Base-by-base conservation (phyloP, 2,329 filamentous ascomycete species). In the Trichoderma cornu-damae region DNA sequence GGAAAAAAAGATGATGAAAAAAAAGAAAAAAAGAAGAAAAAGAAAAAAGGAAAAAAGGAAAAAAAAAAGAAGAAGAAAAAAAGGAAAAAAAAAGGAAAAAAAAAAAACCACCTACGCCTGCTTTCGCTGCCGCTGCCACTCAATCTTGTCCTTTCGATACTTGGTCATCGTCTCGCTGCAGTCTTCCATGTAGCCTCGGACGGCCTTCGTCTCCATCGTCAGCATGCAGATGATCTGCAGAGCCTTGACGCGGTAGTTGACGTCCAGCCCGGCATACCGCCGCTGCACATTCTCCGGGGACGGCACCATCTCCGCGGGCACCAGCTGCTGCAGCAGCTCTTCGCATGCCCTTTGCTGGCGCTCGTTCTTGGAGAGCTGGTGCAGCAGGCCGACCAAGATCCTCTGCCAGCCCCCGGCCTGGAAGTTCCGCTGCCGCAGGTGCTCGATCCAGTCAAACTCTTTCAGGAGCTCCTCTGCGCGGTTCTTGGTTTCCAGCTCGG, bases 71-170 rank as follows among this genome's bases (percentile, higher is more conserved):
- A 44, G 20, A 26, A 44, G n/a, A 42, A 42, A 12, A 3, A 42
- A 42, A n/a, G 18, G 18, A 6, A 18, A n/a, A 12, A 11, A 11
- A 11, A 24, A 11, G 9, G 20, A 18, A 7, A n/a, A 38, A 2
- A 14, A 28, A 50, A 38, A 7, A 22, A 30, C 12, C 22, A 79
- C 83, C 72, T 75, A 86, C 82, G 78, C 76, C 70, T 82, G 79
- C 64, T 86, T 86, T 62, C 88, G 85, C 64, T 88, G 84, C 62
- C 91, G 84, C 73, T 97, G 93, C 73, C 85, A 88, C 63, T 96
- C 90, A 60, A 96, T 96, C 75, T 96, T 96, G 69, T 95, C 89
- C 72, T 99, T 99, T 49, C 94, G 86, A 67, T 95, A 90, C 55
- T 86, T 84, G 1, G 94, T 99, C 92, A 97, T 96, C 54, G 90